Conservation (phyloP, 768 basidiomycete genomes). For the Phlebiopsis flavidoalba region DNA sequence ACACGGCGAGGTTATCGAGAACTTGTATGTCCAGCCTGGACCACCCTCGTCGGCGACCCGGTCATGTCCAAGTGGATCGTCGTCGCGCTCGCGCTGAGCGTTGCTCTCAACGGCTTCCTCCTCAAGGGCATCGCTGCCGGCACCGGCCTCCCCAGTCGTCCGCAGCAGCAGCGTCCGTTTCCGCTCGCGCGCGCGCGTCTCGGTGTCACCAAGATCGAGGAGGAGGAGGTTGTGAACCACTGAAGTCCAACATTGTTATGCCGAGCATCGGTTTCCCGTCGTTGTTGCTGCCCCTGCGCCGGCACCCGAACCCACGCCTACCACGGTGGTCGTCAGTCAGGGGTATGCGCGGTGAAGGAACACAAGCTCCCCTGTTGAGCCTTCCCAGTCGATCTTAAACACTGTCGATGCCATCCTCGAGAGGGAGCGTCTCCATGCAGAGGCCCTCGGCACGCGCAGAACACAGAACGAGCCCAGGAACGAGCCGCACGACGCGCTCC, state of each 20-base stretch:
- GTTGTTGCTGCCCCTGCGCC: slow-evolving; percentile 9
- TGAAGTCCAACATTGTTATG: slow-evolving; percentile 11
- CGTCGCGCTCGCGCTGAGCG: slow-evolving; percentile 75
- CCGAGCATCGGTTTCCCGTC: slow-evolving; percentile 11
- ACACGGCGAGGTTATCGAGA: slow-evolving; percentile 62
- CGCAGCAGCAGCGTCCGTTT: slow-evolving; percentile 20
- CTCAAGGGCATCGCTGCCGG: slow-evolving; percentile 78
- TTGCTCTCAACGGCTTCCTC: slow-evolving; percentile 89
- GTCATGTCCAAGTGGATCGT: slow-evolving; percentile 95
- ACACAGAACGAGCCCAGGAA: slow-evolving; percentile 9
- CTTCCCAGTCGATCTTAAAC: slow-evolving; percentile 47
- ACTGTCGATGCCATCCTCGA: slow-evolving; percentile 49
- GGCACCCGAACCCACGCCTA: background rate
- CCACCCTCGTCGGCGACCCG: slow-evolving; percentile 87
- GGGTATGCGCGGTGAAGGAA: background rate
- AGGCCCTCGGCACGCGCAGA: slow-evolving; percentile 1
- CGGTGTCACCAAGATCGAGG: slow-evolving; percentile 7
- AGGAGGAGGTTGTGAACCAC: slow-evolving; percentile 16
- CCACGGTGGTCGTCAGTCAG: slow-evolving; percentile 4
- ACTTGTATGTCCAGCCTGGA: slow-evolving; percentile 91
- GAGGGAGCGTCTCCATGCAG: slow-evolving; percentile 23
- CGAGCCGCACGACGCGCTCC: slow-evolving; percentile 47
- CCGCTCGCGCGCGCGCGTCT: slow-evolving; percentile 18
- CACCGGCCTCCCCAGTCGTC: slow-evolving; percentile 24
- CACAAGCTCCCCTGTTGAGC: slow-evolving; percentile 18